phyloP scores from a whole-genome alignment of 371 early-diverging fungal genomes.

The Dichotomocladium elegans region DNA sequence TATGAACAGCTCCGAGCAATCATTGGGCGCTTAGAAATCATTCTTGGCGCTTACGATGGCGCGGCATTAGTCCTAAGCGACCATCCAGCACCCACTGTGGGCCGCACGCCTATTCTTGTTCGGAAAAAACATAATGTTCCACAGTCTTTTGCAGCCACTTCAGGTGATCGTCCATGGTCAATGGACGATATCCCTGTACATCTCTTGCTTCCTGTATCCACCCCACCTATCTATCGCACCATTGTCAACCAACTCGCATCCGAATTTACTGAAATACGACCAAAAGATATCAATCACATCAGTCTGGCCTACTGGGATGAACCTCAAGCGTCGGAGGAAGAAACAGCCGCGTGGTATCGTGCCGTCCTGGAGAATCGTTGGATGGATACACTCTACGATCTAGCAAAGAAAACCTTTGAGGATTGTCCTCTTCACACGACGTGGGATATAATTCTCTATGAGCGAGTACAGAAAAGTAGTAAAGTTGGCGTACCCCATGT shows the following conservation, averaged over 20 bases:
- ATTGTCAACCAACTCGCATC: conserved; percentile 1
- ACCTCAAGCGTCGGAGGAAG: conserved; percentile 16
- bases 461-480: conserved; percentile 14
- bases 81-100: background rate
- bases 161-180: background rate
- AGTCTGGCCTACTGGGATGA: conserved; percentile 44
- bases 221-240: conserved; percentile 6
- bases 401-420: background rate
- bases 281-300: conserved; percentile 33
- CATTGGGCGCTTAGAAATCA: no score
- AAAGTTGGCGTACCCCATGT: conserved; percentile 18
- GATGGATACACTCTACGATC: conserved; percentile 15
- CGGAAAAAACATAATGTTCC: background rate
- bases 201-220: conserved; percentile 22
- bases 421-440: no score
- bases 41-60: no score
- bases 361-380: conserved; percentile 1
- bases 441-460: conserved; percentile 36
- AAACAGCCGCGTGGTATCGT: conserved; percentile 5
- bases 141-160: background rate
- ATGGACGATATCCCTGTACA: conserved; percentile 14
- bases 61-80: background rate
- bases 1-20: conserved; percentile 8
- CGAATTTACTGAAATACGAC: conserved; percentile 6
- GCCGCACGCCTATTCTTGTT: conserved; percentile 3